phyloP scores from a whole-genome alignment of 441 rosid species.

The Jatropha multifida region DNA sequence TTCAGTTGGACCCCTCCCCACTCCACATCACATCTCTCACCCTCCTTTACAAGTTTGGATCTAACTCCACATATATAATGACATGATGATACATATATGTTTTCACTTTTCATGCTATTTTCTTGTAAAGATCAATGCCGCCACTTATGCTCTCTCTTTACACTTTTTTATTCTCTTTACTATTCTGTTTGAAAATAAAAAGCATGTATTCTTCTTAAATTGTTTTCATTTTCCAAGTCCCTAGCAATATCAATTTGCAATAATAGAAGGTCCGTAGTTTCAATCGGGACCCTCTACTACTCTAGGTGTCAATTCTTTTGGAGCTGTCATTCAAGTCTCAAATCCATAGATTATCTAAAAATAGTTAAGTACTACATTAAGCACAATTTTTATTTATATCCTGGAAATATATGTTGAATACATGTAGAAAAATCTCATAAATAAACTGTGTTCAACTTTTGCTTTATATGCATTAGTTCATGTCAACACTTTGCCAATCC shows the following conservation, averaged over 20 bases:
- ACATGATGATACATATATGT: too few species aligned
- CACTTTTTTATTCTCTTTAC: too few species aligned
- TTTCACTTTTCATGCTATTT: not conserved
- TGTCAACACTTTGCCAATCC: not conserved
- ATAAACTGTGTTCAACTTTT: too few species aligned
- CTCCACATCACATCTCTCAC: too few species aligned
- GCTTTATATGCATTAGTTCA: not conserved
- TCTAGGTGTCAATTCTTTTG: not conserved
- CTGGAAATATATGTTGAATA: too few species aligned
- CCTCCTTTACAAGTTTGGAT: not conserved
- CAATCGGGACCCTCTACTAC: not conserved
- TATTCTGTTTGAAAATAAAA: too few species aligned
- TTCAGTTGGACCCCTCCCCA: too few species aligned
- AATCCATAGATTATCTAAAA: not conserved
- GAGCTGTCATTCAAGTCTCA: not conserved
- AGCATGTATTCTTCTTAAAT: too few species aligned
- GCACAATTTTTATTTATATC: not conserved
- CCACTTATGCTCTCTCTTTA: too few species aligned
- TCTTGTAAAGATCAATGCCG: not conserved
- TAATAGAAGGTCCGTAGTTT: not conserved
- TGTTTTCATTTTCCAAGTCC: not conserved
- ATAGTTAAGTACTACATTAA: not conserved
- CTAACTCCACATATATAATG: too few species aligned
- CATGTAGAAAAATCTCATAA: not conserved
- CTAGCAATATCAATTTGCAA: not conserved